Conservation (phyloP, 345 rosid genomes). For the Dipteronia sinensis region DNA sequence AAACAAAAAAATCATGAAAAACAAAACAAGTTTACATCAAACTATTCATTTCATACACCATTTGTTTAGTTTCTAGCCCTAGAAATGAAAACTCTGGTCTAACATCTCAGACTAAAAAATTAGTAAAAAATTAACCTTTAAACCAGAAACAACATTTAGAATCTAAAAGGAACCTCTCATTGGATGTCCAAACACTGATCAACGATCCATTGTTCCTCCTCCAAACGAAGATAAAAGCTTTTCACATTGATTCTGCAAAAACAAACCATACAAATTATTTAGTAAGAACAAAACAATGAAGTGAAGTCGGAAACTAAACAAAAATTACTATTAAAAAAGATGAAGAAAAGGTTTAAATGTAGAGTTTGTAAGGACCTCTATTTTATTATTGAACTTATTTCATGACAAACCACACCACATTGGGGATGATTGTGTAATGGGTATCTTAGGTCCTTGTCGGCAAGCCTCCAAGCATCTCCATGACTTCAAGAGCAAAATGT, state of each 20-base stretch:
- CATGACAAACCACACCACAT: too few species aligned
- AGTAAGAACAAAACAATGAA: background rate
- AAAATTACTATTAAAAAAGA: background rate
- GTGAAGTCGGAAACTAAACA: background rate
- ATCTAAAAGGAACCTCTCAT: slow-evolving; percentile 14
- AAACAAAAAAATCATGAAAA: too few species aligned
- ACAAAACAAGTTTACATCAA: too few species aligned
- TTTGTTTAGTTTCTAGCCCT: background rate
- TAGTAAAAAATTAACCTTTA: background rate
- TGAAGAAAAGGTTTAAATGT: background rate
- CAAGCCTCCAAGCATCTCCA: too few species aligned
- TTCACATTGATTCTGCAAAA: slow-evolving; percentile 5
- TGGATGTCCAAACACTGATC: slow-evolving; percentile 3
- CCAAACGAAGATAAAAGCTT: slow-evolving; percentile 22
- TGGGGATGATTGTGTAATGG: too few species aligned
- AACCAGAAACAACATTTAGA: background rate
- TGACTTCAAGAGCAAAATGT: too few species aligned
- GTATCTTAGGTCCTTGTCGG: too few species aligned
- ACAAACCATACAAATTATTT: background rate
- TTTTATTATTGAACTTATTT: too few species aligned
- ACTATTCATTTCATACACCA: background rate
- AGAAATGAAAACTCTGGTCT: background rate
- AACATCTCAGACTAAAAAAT: background rate
- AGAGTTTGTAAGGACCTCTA: too few species aligned
- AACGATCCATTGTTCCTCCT: slow-evolving; percentile 12